These are phyloP conservation scores for Lumnitzera racemosa DNA, from an alignment of 345 rosid species.

Conservation along the genomic window DNA sequence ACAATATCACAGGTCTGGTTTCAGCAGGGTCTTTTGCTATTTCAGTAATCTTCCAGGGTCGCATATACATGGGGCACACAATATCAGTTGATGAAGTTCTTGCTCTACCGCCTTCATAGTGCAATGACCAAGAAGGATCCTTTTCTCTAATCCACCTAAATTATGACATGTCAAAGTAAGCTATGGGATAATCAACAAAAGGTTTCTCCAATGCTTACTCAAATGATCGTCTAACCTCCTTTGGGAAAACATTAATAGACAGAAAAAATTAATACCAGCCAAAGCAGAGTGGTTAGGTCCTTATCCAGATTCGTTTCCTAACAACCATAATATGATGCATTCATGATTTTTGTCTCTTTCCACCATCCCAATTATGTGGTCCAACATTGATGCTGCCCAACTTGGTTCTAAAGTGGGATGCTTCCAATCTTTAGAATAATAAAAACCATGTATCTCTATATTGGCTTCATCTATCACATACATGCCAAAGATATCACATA, in stretches of 20 bases:
- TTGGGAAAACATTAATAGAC: too few species aligned
- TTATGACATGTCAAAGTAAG: too few species aligned
- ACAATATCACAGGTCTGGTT: conserved; percentile 85
- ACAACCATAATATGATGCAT: conserved; percentile 85
- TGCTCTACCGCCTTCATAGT: conserved; percentile 98
- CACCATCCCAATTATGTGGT: conserved; percentile 94
- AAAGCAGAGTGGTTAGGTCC: conserved; percentile 97
- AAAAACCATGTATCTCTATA: conserved; percentile 96
- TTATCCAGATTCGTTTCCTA: conserved; percentile 90
- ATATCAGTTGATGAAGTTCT: conserved; percentile 87
- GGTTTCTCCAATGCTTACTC: too few species aligned
- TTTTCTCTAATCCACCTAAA: conserved; percentile 84
- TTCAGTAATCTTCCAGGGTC: conserved; percentile 86
- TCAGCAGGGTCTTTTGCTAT: conserved; percentile 82
- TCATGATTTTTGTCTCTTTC: conserved; percentile 97
- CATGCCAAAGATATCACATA: conserved; percentile 93
- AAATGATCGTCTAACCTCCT: too few species aligned
- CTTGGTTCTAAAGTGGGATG: conserved; percentile 79
- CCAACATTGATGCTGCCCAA: conserved; percentile 95
- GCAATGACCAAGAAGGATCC: conserved; percentile 70
- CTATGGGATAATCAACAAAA: too few species aligned
- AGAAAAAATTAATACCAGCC: conserved; percentile 47
- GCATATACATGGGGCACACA: conserved; percentile 99
- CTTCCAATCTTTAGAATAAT: conserved; percentile 64
- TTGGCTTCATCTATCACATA: conserved; percentile 99